Percentiles rank a stretch among this genome's conserved stretches.
Evolutionary conservation across 768 basidiomycete genomes (phyloP).

Genomic region (Cyclocybe cylindracea): DNA sequence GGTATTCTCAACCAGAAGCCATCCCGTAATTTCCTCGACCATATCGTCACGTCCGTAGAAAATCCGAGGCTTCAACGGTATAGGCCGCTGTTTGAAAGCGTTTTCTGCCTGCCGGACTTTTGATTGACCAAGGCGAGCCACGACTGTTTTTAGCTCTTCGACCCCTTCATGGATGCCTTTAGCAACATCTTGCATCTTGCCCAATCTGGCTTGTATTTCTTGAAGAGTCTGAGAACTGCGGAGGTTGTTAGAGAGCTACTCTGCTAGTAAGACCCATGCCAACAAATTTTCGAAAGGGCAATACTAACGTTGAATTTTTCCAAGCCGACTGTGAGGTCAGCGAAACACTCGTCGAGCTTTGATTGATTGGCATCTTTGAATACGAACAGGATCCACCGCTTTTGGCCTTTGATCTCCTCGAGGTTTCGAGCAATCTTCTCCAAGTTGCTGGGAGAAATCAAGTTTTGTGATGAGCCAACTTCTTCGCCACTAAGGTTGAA

Average conservation of each 20-base stretch:
- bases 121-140: too few species aligned
- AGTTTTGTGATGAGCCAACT: too few species aligned
- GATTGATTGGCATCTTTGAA: background rate
- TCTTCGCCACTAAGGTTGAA: background rate
- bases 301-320: conserved; percentile 3
- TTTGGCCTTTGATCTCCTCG: background rate
- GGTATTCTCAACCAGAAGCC: background rate
- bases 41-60: conserved; percentile 1
- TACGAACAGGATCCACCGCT: background rate
- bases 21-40: background rate
- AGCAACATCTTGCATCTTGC: too few species aligned
- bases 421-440: conserved; percentile 2
- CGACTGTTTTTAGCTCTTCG: too few species aligned
- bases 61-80: background rate
- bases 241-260: background rate
- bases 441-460: background rate
- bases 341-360: conserved; percentile 1
- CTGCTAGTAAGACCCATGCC: too few species aligned
- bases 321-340: background rate
- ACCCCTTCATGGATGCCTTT: too few species aligned
- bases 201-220: background rate
- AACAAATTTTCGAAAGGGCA: background rate
- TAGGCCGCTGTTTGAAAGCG: background rate
- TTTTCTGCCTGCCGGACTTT: background rate
- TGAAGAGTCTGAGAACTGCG: background rate